Percentiles rank a stretch among this genome's conserved stretches.
Conservation (phyloP, 2,329 filamentous ascomycete species). For the Penicillium polonicum region DNA sequence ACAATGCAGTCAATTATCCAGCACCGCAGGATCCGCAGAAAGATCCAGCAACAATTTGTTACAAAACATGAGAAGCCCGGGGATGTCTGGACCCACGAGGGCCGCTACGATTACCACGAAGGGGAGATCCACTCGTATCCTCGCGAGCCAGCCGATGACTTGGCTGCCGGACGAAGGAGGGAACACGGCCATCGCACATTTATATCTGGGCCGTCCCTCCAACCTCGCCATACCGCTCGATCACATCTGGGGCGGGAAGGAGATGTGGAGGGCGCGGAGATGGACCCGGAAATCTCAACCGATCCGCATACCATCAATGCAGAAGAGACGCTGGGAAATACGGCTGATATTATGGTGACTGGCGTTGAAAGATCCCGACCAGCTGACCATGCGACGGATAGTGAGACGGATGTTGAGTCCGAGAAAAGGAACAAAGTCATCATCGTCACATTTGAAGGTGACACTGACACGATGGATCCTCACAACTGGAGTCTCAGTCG, state of each 20-base stretch:
- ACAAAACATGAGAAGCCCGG: conserved; percentile 14
- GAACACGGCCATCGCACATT: conserved; percentile 8
- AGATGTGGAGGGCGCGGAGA: conserved; percentile 14
- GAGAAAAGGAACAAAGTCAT: conserved; percentile 38
- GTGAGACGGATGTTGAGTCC: conserved; percentile 9
- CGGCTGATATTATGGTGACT: conserved; percentile 23
- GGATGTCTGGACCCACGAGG: conserved; percentile 18
- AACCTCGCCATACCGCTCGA: conserved; percentile 3
- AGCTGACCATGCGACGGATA: not conserved
- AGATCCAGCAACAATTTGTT: conserved; percentile 24
- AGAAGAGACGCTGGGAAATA: conserved; percentile 21
- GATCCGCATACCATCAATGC: conserved; percentile 19
- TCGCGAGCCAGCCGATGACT: not conserved
- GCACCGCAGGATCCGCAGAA: conserved; percentile 15
- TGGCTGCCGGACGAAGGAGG: not conserved
- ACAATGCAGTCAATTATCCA: conserved; percentile 19
- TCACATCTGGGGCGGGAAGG: conserved; percentile 4
- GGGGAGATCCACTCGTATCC: conserved; percentile 3
- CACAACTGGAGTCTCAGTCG: conserved; percentile 44
- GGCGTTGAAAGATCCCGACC: conserved; percentile 26
- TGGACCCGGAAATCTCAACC: conserved; percentile 11
- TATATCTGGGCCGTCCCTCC: conserved; percentile 2
- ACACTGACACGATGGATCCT: conserved; percentile 46
- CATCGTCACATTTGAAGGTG: conserved; percentile 42
- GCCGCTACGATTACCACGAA: conserved; percentile 14